phyloP scores from a whole-genome alignment of 2,329 filamentous ascomycete genomes.

The Tympanopsis confertula region DNA sequence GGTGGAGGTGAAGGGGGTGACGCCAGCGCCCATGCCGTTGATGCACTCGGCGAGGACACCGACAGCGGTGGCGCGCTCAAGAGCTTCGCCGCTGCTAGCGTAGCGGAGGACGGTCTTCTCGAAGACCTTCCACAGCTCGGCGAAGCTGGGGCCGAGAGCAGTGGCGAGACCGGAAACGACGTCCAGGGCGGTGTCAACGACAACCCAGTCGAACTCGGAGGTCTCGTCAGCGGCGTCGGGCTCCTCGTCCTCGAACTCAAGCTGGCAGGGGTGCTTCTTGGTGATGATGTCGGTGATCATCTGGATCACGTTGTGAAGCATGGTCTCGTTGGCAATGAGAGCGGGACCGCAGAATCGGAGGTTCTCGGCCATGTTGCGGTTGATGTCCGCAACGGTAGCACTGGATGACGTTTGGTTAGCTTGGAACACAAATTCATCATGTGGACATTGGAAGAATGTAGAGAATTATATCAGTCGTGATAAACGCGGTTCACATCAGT shows the following conservation, averaged over 20 bases:
- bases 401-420: slow-evolving; percentile 40
- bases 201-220: slow-evolving; percentile 95
- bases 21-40: slow-evolving; percentile 69
- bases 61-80: slow-evolving; percentile 80
- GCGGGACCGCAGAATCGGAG: slow-evolving; percentile 85
- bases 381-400: slow-evolving; percentile 84
- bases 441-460: slow-evolving; percentile 2
- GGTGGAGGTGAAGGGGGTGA: slow-evolving; percentile 67
- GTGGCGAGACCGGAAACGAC: slow-evolving; percentile 75
- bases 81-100: slow-evolving; percentile 70
- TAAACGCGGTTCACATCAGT: slow-evolving; percentile 61
- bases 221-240: slow-evolving; percentile 63
- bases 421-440: slow-evolving; percentile 27
- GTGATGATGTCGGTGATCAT: slow-evolving; percentile 71
- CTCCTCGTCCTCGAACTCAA: slow-evolving; percentile 74
- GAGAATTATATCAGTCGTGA: slow-evolving; percentile 21
- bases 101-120: slow-evolving; percentile 86
- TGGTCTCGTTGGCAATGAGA: slow-evolving; percentile 61
- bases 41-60: slow-evolving; percentile 87
- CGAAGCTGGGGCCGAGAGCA: slow-evolving; percentile 70
- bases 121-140: slow-evolving; percentile 88
- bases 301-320: slow-evolving; percentile 66
- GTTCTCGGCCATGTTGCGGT: slow-evolving; percentile 81
- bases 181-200: slow-evolving; percentile 88
- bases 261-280: slow-evolving; percentile 84